Percentiles rank a stretch among this genome's conserved stretches.
Conservation (phyloP, 345 rosid genomes). For the Passiflora organensis region DNA sequence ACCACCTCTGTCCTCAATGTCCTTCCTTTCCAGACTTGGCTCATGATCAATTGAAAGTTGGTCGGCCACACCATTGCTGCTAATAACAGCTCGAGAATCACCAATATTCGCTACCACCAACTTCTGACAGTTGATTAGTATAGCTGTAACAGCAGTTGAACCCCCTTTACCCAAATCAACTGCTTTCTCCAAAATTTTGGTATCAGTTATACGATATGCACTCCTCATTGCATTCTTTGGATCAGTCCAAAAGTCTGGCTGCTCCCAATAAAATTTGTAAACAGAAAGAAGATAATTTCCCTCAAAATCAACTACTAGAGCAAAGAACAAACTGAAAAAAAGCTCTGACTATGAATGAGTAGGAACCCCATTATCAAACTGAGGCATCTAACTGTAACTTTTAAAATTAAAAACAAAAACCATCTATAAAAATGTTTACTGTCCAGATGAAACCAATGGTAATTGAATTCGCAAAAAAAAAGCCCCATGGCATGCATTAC, state of each 20-base stretch:
- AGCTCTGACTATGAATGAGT: no score
- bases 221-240: slow-evolving; percentile 66
- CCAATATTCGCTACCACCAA: slow-evolving; percentile 89
- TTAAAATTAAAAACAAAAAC: neutral
- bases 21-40: slow-evolving; percentile 58
- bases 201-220: slow-evolving; percentile 67
- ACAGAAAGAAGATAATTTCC: neutral
- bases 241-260: slow-evolving; percentile 73
- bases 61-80: slow-evolving; percentile 61
- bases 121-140: slow-evolving; percentile 63
- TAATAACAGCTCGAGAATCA: slow-evolving; percentile 84
- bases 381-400: neutral
- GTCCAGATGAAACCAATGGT: no score
- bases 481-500: neutral
- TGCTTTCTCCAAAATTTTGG: slow-evolving; percentile 57
- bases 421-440: neutral
- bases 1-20: slow-evolving; percentile 77
- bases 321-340: neutral
- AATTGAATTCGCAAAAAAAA: neutral
- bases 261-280: slow-evolving; percentile 6
- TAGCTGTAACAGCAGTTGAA: slow-evolving; percentile 92
- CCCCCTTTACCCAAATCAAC: slow-evolving; percentile 80
- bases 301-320: neutral
- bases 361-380: neutral
- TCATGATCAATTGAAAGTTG: slow-evolving; percentile 90